Evolutionary conservation across 1,139 yeast species (phyloP).

Genomic region (Wickerhamomyces sp.): DNA sequence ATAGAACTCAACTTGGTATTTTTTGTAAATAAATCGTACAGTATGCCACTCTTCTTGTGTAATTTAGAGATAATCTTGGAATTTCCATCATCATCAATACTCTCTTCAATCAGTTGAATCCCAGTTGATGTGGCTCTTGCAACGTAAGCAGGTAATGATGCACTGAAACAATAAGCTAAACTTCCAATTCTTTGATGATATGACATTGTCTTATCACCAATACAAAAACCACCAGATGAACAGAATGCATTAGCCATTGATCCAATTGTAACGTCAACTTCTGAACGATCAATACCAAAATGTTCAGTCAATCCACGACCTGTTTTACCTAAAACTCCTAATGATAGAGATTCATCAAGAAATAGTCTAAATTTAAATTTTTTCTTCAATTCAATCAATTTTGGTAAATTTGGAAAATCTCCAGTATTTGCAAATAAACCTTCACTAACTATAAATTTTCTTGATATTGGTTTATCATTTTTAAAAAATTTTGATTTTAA

Average conservation of each 20-base stretch:
- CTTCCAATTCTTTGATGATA: constrained; percentile 91
- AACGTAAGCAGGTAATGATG: constrained; percentile 89
- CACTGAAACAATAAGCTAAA: constrained; percentile 87
- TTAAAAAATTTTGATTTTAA: constrained; percentile 58
- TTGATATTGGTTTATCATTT: constrained; percentile 60
- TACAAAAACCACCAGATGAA: constrained; percentile 94
- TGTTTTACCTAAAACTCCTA: constrained; percentile 78
- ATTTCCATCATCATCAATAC: constrained; percentile 21
- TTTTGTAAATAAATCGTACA: constrained; percentile 33
- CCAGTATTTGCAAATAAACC: constrained; percentile 82
- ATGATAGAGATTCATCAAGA: constrained; percentile 80
- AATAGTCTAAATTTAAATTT: constrained; percentile 80
- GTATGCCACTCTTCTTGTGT: constrained; percentile 29
- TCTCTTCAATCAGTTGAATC: constrained; percentile 38
- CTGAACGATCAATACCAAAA: constrained; percentile 53
- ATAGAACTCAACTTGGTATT: constrained; percentile 30
- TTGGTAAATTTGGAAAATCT: constrained; percentile 68
- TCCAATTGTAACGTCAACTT: constrained; percentile 82
- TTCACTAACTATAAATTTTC: constrained; percentile 89
- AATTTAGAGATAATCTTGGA: constrained; percentile 30
- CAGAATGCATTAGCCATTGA: constrained; percentile 80
- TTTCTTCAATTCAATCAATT: constrained; percentile 68
- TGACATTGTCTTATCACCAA: constrained; percentile 79
- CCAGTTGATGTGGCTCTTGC: constrained; percentile 70
- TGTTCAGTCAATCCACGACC: constrained; percentile 86